Evolutionary conservation across 176 grass and related monocot species (phyloP).

Genomic region (Thalia dealbata): DNA sequence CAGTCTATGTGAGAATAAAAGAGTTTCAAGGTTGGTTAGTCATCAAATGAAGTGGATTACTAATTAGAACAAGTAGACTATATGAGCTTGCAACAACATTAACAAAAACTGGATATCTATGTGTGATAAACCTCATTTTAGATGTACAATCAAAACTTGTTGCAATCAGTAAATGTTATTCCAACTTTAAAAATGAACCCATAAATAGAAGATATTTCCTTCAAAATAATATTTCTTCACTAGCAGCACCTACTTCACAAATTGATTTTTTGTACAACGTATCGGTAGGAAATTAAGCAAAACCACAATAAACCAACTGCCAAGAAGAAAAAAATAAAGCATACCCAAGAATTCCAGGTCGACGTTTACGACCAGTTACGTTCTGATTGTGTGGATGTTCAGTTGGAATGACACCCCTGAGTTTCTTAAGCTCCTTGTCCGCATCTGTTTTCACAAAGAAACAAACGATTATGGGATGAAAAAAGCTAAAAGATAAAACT

Average conservation of each 20-base stretch:
- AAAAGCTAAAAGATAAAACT: neutral
- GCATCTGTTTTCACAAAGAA: slow-evolving; percentile 37
- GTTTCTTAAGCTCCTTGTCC: slow-evolving; percentile 29
- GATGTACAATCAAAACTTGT: no score
- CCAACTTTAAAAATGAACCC: no score
- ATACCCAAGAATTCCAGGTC: slow-evolving; percentile 32
- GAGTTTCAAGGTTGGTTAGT: no score
- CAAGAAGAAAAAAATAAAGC: slow-evolving; percentile 14
- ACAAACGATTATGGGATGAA: slow-evolving; percentile 2
- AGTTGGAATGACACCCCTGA: slow-evolving; percentile 28
- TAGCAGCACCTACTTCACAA: neutral
- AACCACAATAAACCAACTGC: neutral
- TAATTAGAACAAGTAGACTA: no score
- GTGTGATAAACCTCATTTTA: no score
- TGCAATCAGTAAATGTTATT: no score
- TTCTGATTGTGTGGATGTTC: slow-evolving; percentile 13
- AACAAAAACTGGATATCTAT: no score
- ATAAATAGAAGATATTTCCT: no score
- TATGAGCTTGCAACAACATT: no score
- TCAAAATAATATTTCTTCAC: no score
- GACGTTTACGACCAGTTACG: slow-evolving; percentile 11
- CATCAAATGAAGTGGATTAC: no score
- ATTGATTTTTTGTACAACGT: neutral
- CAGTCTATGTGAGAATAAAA: no score
- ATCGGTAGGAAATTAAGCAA: neutral